A percentile compares a stretch with the other conserved stretches of the same genome.
phyloP scores from a whole-genome alignment of 768 basidiomycete species.

The Leucogyrophana mollusca region DNA sequence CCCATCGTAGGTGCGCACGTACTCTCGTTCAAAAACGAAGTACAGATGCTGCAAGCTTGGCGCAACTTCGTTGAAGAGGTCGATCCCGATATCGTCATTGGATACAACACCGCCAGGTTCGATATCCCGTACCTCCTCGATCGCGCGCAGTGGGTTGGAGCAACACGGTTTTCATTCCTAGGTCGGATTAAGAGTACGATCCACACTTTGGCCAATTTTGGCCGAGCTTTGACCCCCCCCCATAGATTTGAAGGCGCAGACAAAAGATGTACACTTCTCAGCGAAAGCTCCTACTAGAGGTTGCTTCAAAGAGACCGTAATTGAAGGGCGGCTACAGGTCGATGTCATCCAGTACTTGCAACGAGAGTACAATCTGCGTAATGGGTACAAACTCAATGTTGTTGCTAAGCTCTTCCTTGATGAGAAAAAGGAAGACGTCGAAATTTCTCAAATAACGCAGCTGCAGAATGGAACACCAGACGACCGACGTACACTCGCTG shows the following conservation, averaged over 20 bases:
- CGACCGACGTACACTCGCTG: constrained; percentile 86
- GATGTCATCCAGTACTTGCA: constrained; percentile 99
- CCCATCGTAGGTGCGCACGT: constrained; percentile 99
- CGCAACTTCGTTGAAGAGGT: constrained; percentile 84
- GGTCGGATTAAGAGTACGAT: constrained; percentile 71
- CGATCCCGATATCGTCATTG: constrained; percentile 95
- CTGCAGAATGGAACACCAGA: constrained; percentile 96
- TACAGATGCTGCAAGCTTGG: constrained; percentile 78
- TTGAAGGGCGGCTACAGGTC: constrained; percentile 92
- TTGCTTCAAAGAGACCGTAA: constrained; percentile 88
- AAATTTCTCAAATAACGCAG: constrained; percentile 97
- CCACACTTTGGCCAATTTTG: background rate
- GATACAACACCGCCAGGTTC: constrained; percentile 93
- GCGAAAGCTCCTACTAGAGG: constrained; percentile 97
- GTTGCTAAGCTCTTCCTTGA: constrained; percentile 97
- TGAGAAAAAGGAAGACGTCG: constrained; percentile 99
- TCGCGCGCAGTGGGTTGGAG: constrained; percentile 80
- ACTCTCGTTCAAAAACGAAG: constrained; percentile 76
- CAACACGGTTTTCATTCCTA: constrained; percentile 64
- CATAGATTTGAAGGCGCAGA: constrained; percentile 70
- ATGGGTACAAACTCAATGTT: constrained; percentile 95
- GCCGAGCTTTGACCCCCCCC: background rate
- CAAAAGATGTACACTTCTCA: constrained; percentile 95
- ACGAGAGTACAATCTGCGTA: constrained; percentile 92
- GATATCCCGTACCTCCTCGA: constrained; percentile 97